These are phyloP conservation scores for Dendrocalamus latiflorus DNA, from an alignment of 202 grass and related monocot species.

Conservation along the genomic window DNA sequence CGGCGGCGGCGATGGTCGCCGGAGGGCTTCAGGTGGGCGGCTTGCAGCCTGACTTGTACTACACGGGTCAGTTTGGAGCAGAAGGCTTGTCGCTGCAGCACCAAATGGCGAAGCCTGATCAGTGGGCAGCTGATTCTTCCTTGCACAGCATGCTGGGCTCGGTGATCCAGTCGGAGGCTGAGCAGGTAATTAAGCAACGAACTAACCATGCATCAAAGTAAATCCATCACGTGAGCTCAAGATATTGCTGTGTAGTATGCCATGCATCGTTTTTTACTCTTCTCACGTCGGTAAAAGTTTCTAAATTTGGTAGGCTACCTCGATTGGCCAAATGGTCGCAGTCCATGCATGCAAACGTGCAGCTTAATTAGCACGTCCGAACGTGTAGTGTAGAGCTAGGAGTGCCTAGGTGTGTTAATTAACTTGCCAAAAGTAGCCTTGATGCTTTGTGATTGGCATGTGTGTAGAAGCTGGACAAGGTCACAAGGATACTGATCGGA, in stretches of 20 bases:
- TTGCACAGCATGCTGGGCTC: conserved; percentile 47
- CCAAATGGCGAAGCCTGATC: conserved; percentile 41
- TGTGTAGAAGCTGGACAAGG: background rate
- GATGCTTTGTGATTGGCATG: background rate
- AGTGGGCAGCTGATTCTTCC: conserved; percentile 35
- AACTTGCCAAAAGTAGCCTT: background rate
- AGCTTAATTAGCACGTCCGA: background rate
- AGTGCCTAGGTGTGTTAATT: no score
- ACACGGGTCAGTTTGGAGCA: conserved; percentile 26
- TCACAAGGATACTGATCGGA: background rate
- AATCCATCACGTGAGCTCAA: background rate
- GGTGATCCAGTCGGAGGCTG: conserved; percentile 35
- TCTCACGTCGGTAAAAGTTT: background rate
- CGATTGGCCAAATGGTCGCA: conserved; percentile 44
- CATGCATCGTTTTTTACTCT: background rate
- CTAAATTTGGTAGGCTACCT: background rate
- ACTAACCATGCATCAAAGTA: background rate
- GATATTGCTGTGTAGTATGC: background rate
- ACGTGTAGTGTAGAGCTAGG: background rate
- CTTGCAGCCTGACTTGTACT: conserved; percentile 11
- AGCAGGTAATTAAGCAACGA: conserved; percentile 17
- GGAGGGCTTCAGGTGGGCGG: conserved; percentile 12
- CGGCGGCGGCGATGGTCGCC: background rate
- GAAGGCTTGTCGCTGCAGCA: conserved; percentile 27
- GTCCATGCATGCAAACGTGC: conserved; percentile 18